Evolutionary conservation across 495 filamentous ascomycete species (phyloP).

Genomic region (Penicillium arizonense): DNA sequence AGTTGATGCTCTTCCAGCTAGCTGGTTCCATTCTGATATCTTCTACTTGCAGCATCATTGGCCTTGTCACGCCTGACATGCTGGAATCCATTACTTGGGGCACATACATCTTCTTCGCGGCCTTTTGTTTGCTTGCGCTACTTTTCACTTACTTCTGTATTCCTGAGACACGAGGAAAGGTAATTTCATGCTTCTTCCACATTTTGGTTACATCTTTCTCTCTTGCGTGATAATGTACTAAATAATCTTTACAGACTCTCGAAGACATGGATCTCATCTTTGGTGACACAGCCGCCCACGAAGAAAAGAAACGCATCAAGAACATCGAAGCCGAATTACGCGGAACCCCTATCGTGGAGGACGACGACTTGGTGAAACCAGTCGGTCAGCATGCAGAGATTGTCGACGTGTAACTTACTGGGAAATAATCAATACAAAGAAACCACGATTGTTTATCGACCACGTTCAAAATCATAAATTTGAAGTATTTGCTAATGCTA

Average conservation of each 20-base stretch:
- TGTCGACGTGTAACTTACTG: not conserved
- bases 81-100: slow-evolving; percentile 68
- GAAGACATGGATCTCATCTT: slow-evolving; percentile 73
- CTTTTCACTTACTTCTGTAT: slow-evolving; percentile 58
- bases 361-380: slow-evolving; percentile 30
- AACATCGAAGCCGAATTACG: slow-evolving; percentile 69
- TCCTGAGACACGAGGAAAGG: slow-evolving; percentile 59
- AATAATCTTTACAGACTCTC: slow-evolving; percentile 31
- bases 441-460: not conserved
- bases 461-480: not conserved
- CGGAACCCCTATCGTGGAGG: slow-evolving; percentile 25
- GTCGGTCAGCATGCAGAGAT: slow-evolving; percentile 23
- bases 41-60: slow-evolving; percentile 51
- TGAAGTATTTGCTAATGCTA: not conserved
- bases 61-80: slow-evolving; percentile 76
- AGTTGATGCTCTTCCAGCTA: not conserved
- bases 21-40: slow-evolving; percentile 1
- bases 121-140: slow-evolving; percentile 64
- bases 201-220: not conserved
- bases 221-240: not conserved
- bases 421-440: no score
- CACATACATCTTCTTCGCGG: slow-evolving; percentile 77
- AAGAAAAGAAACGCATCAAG: slow-evolving; percentile 69
- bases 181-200: slow-evolving; percentile 1
- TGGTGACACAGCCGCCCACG: slow-evolving; percentile 65